These are phyloP conservation scores for Termitomyces sp. DNA, from an alignment of 768 basidiomycete genomes.

Conservation along the genomic window DNA sequence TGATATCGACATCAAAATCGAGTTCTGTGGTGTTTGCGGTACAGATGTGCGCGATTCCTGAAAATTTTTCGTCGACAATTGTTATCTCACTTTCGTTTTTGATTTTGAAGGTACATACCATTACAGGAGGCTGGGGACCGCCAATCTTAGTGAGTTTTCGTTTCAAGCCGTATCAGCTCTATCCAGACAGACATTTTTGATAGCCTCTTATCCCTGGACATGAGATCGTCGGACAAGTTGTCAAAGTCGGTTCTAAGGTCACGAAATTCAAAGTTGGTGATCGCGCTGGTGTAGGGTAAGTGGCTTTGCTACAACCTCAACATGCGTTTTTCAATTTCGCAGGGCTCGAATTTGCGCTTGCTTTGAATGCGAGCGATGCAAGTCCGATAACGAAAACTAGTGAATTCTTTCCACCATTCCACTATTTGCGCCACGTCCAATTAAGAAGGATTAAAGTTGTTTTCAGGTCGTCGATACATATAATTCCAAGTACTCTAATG, in stretches of 20 bases:
- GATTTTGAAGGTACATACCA: constrained; percentile 27
- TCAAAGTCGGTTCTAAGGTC: constrained; percentile 49
- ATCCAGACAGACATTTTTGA: constrained; percentile 22
- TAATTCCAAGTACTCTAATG: constrained; percentile 33
- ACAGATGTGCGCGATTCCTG: constrained; percentile 33
- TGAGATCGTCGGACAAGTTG: constrained; percentile 42
- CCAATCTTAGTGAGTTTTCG: constrained; percentile 9
- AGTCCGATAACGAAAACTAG: constrained; percentile 43
- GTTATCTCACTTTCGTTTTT: neutral
- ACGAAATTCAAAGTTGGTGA: constrained; percentile 51
- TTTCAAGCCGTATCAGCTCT: constrained; percentile 8
- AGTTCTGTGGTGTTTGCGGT: constrained; percentile 46
- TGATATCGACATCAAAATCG: constrained; percentile 52
- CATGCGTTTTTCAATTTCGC: neutral
- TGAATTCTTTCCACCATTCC: constrained; percentile 3
- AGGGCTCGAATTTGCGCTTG: constrained; percentile 45
- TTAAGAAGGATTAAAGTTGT: constrained; percentile 24
- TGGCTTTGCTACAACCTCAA: neutral
- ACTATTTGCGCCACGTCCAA: neutral
- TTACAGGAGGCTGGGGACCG: constrained; percentile 32
- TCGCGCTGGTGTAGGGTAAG: constrained; percentile 39
- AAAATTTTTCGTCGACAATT: neutral
- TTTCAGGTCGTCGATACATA: constrained; percentile 34
- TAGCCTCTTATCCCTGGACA: constrained; percentile 28
- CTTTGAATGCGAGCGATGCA: constrained; percentile 41